Evolutionary conservation across 495 filamentous ascomycete species (phyloP), one percentile per base, ranked within the genome.

Genomic region (Aspergillus steynii): DNA sequence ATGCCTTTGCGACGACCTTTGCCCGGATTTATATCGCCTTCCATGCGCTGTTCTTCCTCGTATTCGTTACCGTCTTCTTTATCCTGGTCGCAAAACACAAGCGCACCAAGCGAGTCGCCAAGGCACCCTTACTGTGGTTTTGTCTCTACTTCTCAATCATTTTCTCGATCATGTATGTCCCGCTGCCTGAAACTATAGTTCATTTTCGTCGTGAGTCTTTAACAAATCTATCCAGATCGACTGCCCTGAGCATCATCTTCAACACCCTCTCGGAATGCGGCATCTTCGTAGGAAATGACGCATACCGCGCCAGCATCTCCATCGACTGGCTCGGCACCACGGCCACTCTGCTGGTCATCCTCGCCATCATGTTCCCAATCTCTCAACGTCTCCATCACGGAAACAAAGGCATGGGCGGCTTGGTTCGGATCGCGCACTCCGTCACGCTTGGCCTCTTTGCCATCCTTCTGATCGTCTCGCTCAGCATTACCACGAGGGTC

Each of bases 41-140:
- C 29, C 53, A 60, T 49, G 61, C 62, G n/a, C 48, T 69, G 27
- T 64, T 64, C 56, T 59, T 62, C 7, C 34, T 66, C 47, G 48
- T 63, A 1, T 65, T 57, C 10, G 7, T 62, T 12, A 59, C 29
- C 2, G 29, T 64, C 12, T 51, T 56, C 32, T 57, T 15, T n/a
- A 10, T 60, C 29, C 26, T 53, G 0, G 34, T 31, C 0, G 2
- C 59, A 5, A 49, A 59, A 0, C 32, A 58, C 1, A 20, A 60
- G 28, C 54, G 50, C 58, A 67, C 55, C 56, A 57, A 55, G 31
- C 28, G 20, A 28, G 60, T 60, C 28, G 53, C 37, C 4, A 47
- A 27, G 28, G 37, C 55, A 0, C 5, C 62, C 1, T 26, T 10
- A 6, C 55, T 50, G 20, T 67, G 65, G 65, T 51, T 67, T 20